phyloP scores from a whole-genome alignment of 2,329 filamentous ascomycete genomes.

The Penicillium sp. region DNA sequence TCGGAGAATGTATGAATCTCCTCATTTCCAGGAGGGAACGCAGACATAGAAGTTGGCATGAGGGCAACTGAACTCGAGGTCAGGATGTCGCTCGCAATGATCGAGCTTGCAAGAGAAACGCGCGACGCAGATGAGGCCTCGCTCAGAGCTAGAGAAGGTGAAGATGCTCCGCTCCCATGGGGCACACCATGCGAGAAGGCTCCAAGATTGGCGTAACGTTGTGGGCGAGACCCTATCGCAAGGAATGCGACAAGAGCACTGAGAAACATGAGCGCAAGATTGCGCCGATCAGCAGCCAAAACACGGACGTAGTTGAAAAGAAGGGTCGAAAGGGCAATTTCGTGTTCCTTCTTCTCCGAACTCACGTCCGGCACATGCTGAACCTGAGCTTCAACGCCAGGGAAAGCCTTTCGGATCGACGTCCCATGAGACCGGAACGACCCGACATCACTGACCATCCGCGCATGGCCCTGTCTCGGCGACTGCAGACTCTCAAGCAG shows the following conservation, averaged over 20 bases:
- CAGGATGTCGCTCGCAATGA: too few relatives aligned
- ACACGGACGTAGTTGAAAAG: slow-evolving; percentile 53
- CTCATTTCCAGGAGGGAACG: not conserved
- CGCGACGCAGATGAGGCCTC: not conserved
- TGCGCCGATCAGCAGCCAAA: slow-evolving; percentile 52
- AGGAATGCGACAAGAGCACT: slow-evolving; percentile 17
- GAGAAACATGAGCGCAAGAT: slow-evolving; percentile 38
- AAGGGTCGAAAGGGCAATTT: slow-evolving; percentile 52
- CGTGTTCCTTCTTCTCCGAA: slow-evolving; percentile 18
- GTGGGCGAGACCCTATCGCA: slow-evolving; percentile 8
- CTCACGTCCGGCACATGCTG: slow-evolving; percentile 7
- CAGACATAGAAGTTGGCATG: not conserved
- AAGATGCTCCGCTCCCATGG: not conserved
- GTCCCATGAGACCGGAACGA: slow-evolving; percentile 7
- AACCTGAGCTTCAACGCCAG: slow-evolving; percentile 12
- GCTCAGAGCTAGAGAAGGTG: not conserved
- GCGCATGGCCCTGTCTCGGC: slow-evolving; percentile 11
- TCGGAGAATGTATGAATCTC: not conserved
- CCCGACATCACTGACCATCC: slow-evolving; percentile 10
- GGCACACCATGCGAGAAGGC: slow-evolving; percentile 16
- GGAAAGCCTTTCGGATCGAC: not conserved
- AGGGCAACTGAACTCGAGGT: not conserved
- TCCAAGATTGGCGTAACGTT: slow-evolving; percentile 9
- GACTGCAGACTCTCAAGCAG: slow-evolving; percentile 2
- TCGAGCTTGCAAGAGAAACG: not conserved